Percentiles rank a stretch among this genome's conserved stretches.
Conservation (phyloP, 2,329 filamentous ascomycete genomes). For the Fonsecaea multimorphosa region DNA sequence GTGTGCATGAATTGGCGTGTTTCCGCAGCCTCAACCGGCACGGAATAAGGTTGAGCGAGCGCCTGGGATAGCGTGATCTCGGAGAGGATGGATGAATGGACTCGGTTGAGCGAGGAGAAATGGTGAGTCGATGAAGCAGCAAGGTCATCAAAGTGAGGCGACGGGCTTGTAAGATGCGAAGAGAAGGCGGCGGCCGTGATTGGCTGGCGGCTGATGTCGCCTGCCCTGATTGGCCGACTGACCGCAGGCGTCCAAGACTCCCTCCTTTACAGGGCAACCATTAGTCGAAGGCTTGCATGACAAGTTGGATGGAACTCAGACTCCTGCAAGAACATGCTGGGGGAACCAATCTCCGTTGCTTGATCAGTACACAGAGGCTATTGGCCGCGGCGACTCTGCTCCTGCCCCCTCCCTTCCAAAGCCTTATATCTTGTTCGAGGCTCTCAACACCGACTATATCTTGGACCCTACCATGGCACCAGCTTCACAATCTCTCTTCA, state of each 20-base stretch:
- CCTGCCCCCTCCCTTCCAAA: background rate
- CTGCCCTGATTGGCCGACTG: slow-evolving; percentile 10
- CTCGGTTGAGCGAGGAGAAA: background rate
- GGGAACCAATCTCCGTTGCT: background rate
- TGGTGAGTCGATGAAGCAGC: slow-evolving; percentile 10
- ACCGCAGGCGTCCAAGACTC: background rate
- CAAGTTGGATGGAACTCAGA: slow-evolving; percentile 3
- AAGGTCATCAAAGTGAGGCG: slow-evolving; percentile 20
- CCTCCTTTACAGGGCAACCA: slow-evolving; percentile 10
- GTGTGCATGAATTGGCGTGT: slow-evolving; percentile 17
- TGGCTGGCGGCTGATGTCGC: slow-evolving; percentile 17
- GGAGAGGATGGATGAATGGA: slow-evolving; percentile 3
- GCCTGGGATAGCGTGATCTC: slow-evolving; percentile 13
- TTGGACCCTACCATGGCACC: slow-evolving; percentile 8
- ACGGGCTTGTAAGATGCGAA: background rate
- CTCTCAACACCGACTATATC: slow-evolving; percentile 8
- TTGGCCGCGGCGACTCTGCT: background rate
- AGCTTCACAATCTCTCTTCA: background rate
- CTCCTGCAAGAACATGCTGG: background rate
- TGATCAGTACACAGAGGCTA: background rate
- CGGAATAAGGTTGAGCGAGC: slow-evolving; percentile 13
- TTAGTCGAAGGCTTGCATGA: slow-evolving; percentile 4
- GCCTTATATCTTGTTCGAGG: slow-evolving; percentile 17
- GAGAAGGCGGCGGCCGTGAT: slow-evolving; percentile 10
- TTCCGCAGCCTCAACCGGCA: slow-evolving; percentile 17